Base-by-base conservation (phyloP, 176 grass and related monocot genomes). In the Eragrostis nindensis region DNA sequence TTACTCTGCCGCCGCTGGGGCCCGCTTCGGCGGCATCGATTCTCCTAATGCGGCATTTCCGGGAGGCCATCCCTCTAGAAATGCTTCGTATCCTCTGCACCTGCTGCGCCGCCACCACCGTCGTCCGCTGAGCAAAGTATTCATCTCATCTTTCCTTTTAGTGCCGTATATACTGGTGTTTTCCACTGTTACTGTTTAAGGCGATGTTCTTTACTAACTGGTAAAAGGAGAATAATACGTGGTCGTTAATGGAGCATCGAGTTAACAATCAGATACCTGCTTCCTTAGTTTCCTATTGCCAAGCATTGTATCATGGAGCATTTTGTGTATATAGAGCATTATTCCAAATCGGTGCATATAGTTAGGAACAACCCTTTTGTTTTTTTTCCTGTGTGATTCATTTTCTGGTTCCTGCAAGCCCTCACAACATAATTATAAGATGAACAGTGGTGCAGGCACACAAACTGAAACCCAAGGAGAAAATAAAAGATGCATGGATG, bases 71-170 rank as follows among this genome's bases (percentile, higher is more conserved):
- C n/a, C 76, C 77, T 24, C 38, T 47, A 1, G 84, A 85, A 71
- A 76, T 87, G 73, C 72, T 77, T 25, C 60, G n/a, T 30, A 84
- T 67, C 16, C 80, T 87, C 50, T 85, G 75, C 66, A 77, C 84
- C 29, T 84, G 78, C 84, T 85, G 84, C 3, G 80, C 81, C 17
- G 71, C 84, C 42, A 81, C 87, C 64, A 47, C 63, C 40, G 66
- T 90, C 64, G 66, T 72, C 16, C 77, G 60, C 25, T 89, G 84
- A 76, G 76, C 80, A 74, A 86, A 76, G 83, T 92, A 75, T 16
- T 56, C 16, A 8, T 49, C 63, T 49, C 43, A 27, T 81, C 60
- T 15, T 62, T 29, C 43, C 41, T 21, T 61, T 69, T 26, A 18
- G 13, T 32, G 54, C 56, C 16, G 11, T 25, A n/a, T 22, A 13